Base-by-base conservation (phyloP, 2,329 filamentous ascomycete species). In the Microsporum canis region DNA sequence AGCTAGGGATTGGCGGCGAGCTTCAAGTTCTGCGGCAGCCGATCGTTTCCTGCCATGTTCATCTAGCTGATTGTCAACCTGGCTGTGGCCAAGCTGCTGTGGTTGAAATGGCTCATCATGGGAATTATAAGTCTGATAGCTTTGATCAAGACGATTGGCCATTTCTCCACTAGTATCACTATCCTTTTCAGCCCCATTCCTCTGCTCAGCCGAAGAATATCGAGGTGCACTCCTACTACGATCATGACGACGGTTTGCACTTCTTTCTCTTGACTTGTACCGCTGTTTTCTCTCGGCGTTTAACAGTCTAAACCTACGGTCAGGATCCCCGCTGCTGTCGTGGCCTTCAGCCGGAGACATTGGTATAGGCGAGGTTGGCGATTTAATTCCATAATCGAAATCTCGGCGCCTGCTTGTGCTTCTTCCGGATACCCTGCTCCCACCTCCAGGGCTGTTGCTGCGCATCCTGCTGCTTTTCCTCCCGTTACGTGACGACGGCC, bases 1-100 rank as follows among this genome's bases (percentile, higher is more conserved):
- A 23, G 88, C 89, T 31, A 95, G 79, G 12, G 92, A 96, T 69
- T 88, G 84, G 62, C 92, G 86, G 33, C 92, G 85, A 68, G 94
- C 89, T 73, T 96, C 91, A 0, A 97, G 82, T 73, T 96, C 91
- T 56, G 88, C 85, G 5, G 91, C 90, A 7, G 88, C 88, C 57
- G 85, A 78, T 65, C 90, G 88, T 73, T 87, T 89, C 74, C 86
- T 88, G 10, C 58, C 55, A n/a, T 53, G 14, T 53, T 53, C 49
- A 33, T 53, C 49, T 7, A 53, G 12, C 29, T 33, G 49, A n/a
- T 53, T 53, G 12, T 53, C 49, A 33, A n/a, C 10, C 2, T n/a
- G 49, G 31, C 29, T 27, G 33, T 53, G 10, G 5, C 49, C 29
- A 8, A 14, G 3, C 27, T 57, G 61, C 56, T 61, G 41, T 57